These are phyloP conservation scores for Musa balbisiana DNA, from an alignment of 202 grass and related monocot species.

Conservation along the genomic window DNA sequence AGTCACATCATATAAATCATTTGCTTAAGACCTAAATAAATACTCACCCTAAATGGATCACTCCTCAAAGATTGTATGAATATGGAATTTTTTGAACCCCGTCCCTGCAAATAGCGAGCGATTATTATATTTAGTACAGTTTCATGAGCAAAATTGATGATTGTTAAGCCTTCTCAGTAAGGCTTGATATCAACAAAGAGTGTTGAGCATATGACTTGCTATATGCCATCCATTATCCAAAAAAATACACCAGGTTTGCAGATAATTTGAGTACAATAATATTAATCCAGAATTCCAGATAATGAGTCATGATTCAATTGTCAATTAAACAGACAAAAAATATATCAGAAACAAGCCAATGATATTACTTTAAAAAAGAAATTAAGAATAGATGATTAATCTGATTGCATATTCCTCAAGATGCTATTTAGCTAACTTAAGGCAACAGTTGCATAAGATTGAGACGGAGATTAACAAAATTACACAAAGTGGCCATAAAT, in stretches of 20 bases:
- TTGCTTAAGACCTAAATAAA: background rate
- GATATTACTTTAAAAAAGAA: background rate
- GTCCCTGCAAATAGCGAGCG: constrained; percentile 2
- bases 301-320: too few relatives aligned
- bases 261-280: too few relatives aligned
- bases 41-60: constrained; percentile 27
- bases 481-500: background rate
- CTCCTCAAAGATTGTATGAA: constrained; percentile 25
- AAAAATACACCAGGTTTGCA: too few relatives aligned
- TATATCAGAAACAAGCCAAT: background rate
- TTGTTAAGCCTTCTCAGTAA: too few relatives aligned
- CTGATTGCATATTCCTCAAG: background rate
- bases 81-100: constrained; percentile 20
- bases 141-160: too few relatives aligned
- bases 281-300: too few relatives aligned
- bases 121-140: background rate
- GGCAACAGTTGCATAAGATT: background rate
- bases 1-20: background rate
- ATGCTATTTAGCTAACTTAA: background rate
- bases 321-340: too few relatives aligned
- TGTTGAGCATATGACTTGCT: too few relatives aligned
- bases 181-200: too few relatives aligned
- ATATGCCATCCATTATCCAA: too few relatives aligned
- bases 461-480: too few relatives aligned
- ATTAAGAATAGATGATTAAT: background rate